phyloP scores from a whole-genome alignment of 75 land plant species.

The Ceratopteris richardii region DNA sequence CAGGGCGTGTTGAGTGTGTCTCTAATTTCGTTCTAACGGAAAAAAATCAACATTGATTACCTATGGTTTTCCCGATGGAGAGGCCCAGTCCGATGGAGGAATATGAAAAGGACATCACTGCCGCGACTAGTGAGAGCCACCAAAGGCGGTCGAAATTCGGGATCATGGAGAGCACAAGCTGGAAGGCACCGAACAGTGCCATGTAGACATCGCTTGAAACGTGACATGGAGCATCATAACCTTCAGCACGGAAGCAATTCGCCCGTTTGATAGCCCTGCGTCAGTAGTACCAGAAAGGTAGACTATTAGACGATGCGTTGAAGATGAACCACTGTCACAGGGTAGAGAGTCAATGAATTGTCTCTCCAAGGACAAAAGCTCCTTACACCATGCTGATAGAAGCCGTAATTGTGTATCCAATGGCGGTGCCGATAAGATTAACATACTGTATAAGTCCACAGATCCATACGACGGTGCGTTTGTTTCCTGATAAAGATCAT shows the following conservation, averaged over 20 bases:
- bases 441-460: slow-evolving; percentile 59
- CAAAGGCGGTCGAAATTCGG: slow-evolving; percentile 63
- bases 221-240: slow-evolving; percentile 44
- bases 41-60: no score
- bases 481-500: no score
- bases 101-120: slow-evolving; percentile 81
- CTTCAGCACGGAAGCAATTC: slow-evolving; percentile 62
- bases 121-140: slow-evolving; percentile 71
- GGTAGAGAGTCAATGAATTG: not conserved
- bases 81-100: slow-evolving; percentile 67
- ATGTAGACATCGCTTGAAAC: slow-evolving; percentile 38
- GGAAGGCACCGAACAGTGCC: slow-evolving; percentile 60
- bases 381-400: slow-evolving; percentile 63
- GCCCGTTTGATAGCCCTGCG: slow-evolving; percentile 66
- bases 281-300: not conserved
- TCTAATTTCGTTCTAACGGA: no score
- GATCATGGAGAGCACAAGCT: slow-evolving; percentile 62
- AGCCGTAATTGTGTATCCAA: slow-evolving; percentile 70
- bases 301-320: not conserved
- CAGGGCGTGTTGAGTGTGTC: no score
- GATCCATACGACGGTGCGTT: slow-evolving; percentile 22
- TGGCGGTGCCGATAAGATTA: slow-evolving; percentile 41
- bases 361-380: not conserved
- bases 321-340: not conserved
- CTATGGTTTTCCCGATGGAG: slow-evolving; percentile 46